phyloP scores from a whole-genome alignment of 768 basidiomycete genomes.

The Pleurotus citrinopileatus region DNA sequence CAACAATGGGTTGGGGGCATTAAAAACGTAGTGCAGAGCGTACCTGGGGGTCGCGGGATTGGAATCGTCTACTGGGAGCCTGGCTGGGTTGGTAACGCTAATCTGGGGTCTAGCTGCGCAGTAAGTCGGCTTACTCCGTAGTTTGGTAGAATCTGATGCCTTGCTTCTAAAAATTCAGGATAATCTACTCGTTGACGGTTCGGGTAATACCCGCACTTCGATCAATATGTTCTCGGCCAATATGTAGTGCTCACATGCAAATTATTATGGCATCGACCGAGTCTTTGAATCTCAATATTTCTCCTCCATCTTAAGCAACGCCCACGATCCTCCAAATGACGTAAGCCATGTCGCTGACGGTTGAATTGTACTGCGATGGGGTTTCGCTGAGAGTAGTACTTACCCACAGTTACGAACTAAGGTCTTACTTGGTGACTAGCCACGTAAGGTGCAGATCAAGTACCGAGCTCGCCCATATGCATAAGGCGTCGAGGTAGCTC shows the following conservation, averaged over 20 bases:
- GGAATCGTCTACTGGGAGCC: slow-evolving; percentile 67
- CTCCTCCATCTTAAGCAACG: too few relatives aligned
- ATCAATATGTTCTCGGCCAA: slow-evolving; percentile 36
- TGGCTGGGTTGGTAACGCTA: slow-evolving; percentile 59
- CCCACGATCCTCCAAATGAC: too few relatives aligned
- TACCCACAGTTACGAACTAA: too few relatives aligned
- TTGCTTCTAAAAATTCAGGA: slow-evolving; percentile 30
- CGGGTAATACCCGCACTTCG: slow-evolving; percentile 40
- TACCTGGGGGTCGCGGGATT: slow-evolving; percentile 47
- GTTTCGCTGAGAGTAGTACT: too few relatives aligned
- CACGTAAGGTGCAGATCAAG: too few relatives aligned
- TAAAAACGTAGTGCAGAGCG: slow-evolving; percentile 37
- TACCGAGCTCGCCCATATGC: too few relatives aligned
- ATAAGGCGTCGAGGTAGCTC: too few relatives aligned
- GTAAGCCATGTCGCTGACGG: too few relatives aligned
- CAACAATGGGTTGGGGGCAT: slow-evolving; percentile 51
- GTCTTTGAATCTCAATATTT: neutral
- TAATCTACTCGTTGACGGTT: slow-evolving; percentile 45
- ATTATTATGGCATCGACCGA: too few relatives aligned
- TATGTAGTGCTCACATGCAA: too few relatives aligned
- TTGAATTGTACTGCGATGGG: too few relatives aligned
- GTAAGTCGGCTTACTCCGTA: slow-evolving; percentile 25
- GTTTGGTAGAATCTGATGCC: neutral
- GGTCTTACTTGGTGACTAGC: too few relatives aligned
- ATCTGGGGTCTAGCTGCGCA: slow-evolving; percentile 37